These are phyloP conservation scores for Rhinocladiella mackenziei DNA, from an alignment of 2,329 filamentous ascomycete genomes.

Conservation along the genomic window DNA sequence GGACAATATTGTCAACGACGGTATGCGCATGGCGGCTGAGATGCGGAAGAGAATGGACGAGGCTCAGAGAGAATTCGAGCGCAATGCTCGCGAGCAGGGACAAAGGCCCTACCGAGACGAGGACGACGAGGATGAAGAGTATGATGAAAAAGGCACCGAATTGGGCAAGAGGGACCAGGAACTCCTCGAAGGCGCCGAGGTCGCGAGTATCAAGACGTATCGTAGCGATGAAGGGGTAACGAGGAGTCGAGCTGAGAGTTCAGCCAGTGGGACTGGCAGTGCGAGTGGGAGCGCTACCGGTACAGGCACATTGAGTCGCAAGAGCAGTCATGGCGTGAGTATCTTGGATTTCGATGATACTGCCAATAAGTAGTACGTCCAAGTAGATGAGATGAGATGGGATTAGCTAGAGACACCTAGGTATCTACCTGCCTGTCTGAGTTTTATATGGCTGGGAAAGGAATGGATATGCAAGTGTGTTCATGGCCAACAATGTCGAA, in stretches of 20 bases:
- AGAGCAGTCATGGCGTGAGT: slow-evolving; percentile 9
- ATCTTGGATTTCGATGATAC: slow-evolving; percentile 22
- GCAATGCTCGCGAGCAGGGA: slow-evolving; percentile 67
- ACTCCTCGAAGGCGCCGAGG: slow-evolving; percentile 70
- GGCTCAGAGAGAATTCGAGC: slow-evolving; percentile 85
- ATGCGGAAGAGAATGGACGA: slow-evolving; percentile 92
- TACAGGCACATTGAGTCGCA: slow-evolving; percentile 7
- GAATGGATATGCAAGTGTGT: too few relatives aligned
- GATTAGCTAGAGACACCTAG: too few relatives aligned
- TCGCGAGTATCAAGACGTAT: slow-evolving; percentile 46
- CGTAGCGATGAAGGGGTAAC: slow-evolving; percentile 15
- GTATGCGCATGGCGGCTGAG: slow-evolving; percentile 91
- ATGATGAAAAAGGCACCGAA: slow-evolving; percentile 40
- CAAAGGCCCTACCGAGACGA: slow-evolving; percentile 39
- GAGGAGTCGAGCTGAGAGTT: slow-evolving; percentile 19
- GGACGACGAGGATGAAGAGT: slow-evolving; percentile 51
- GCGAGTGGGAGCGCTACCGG: slow-evolving; percentile 2
- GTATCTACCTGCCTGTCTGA: too few relatives aligned
- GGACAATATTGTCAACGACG: slow-evolving; percentile 96
- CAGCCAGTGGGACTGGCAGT: slow-evolving; percentile 4
- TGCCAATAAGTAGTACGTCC: too few relatives aligned
- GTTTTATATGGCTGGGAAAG: too few relatives aligned
- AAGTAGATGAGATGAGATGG: too few relatives aligned
- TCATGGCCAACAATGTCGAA: too few relatives aligned
- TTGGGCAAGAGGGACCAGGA: slow-evolving; percentile 54